Base-by-base conservation (phyloP, 495 filamentous ascomycete species). In the Paragyromitra xinjiangensis region DNA sequence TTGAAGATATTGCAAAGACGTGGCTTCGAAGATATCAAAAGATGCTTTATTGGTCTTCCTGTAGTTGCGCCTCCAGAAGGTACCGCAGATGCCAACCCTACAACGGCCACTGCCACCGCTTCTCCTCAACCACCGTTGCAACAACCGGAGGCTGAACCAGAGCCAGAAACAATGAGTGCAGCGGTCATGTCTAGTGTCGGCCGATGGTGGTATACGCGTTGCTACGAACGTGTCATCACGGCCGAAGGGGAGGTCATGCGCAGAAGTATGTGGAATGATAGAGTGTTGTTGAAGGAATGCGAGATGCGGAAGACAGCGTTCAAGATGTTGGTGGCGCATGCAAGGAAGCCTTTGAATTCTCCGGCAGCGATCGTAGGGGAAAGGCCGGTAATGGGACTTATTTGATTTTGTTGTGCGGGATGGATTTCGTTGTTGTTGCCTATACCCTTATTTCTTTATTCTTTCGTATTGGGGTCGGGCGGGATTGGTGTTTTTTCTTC, bases 191-290 rank as follows among this genome's bases (percentile, higher is more conserved):
- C 94, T 22, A 91, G 89, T 73, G 95, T 99, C 7, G 96, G 95
- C 16, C 87, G 96, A 50, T 99, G 94, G 94, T 98, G 96, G 95
- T 98, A 97, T 83, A 91, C 89, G 4, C 88, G 91, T 64, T 97
- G 94, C 86, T 98, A 98, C 83, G 95, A 98, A 85, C 67, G 81
- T n/a, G 75, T 82, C n/a, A 82, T 82, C 61, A 87, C 83, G 58
- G 82, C 83, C 6, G 87, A 87, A 24, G 85, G 88, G 34, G 88
- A 86, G 37, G 86, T 87, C 65, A 82, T 83, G 73, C 79, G 66
- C 12, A 78, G 83, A 45, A 94, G 92, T 82, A 93, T 99, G 82
- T 98, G 94, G 92, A 86, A 86, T 53, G 93, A 98, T 78, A 88
- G 87, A 70, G 86, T 87, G 45, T 82, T 98, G 45, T 85, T 98